These are phyloP conservation scores for Scheffersomyces titani DNA, from an alignment of 1,139 yeast species.

Conservation along the genomic window DNA sequence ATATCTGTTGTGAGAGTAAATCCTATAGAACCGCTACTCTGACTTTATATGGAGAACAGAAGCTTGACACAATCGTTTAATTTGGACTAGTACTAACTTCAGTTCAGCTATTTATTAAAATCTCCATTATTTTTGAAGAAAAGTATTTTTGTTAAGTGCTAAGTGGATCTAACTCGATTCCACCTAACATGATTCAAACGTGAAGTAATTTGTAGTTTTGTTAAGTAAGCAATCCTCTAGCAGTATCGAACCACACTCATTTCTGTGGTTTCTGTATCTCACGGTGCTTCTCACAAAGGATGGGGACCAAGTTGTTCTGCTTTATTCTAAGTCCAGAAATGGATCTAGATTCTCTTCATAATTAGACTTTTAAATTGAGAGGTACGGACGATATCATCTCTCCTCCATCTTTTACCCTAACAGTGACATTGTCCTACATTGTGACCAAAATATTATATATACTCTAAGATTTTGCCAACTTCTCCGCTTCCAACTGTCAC, in stretches of 20 bases:
- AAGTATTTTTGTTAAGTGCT: background rate
- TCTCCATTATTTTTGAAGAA: background rate
- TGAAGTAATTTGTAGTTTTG: background rate
- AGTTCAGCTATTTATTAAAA: background rate
- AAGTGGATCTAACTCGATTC: background rate
- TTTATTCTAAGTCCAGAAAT: background rate
- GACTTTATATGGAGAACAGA: slow-evolving; percentile 6
- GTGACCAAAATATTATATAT: background rate
- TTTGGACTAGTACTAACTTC: background rate
- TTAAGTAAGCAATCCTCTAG: too few relatives aligned
- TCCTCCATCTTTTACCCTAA: background rate
- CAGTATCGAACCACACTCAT: background rate
- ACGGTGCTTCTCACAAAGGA: background rate
- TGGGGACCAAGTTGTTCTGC: background rate
- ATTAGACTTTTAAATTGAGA: background rate
- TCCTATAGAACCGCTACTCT: slow-evolving; percentile 25
- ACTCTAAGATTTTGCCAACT: background rate
- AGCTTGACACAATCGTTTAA: background rate
- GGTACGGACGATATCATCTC: background rate
- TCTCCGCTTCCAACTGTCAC: background rate
- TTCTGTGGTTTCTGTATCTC: background rate
- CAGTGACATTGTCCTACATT: background rate
- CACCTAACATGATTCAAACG: background rate
- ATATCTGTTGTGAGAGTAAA: slow-evolving; percentile 12
- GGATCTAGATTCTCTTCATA: background rate